Evolutionary conservation across 768 basidiomycete species (phyloP).

Genomic region (Lactarius pseudohatsudake): DNA sequence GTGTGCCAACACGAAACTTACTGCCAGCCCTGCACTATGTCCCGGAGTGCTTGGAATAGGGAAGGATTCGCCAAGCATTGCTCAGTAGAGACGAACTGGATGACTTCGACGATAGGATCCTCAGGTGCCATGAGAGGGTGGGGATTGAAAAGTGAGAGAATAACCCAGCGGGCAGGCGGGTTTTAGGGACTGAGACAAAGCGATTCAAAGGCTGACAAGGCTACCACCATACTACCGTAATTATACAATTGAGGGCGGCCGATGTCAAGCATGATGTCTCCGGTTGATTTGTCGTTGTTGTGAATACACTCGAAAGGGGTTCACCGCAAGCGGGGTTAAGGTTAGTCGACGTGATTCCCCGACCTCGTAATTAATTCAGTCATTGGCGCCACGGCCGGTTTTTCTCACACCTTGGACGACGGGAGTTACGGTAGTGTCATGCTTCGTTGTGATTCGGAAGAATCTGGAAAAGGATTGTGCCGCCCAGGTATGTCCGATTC

Average conservation of each 20-base stretch:
- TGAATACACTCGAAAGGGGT: neutral
- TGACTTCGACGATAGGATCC: constrained; percentile 1
- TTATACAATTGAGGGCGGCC: neutral
- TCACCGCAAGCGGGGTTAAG: neutral
- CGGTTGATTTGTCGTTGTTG: neutral
- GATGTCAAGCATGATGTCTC: neutral
- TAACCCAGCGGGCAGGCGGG: neutral
- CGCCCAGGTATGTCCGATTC: neutral
- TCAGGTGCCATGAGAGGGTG: neutral
- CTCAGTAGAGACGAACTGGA: neutral
- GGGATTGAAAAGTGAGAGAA: neutral
- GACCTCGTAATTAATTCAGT: neutral
- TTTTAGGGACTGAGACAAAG: neutral
- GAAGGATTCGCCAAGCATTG: constrained; percentile 6
- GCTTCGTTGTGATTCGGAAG: neutral
- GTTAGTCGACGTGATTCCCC: neutral
- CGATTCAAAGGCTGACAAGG: neutral
- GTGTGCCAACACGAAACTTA: neutral
- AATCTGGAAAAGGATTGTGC: neutral
- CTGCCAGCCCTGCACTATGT: constrained; percentile 11
- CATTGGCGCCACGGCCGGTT: too few relatives aligned
- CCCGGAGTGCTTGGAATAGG: constrained; percentile 6
- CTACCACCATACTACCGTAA: neutral
- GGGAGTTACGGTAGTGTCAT: neutral
- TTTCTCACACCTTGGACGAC: too few relatives aligned